Conservation (phyloP, 306 rosid species). For the Senna tora region DNA sequence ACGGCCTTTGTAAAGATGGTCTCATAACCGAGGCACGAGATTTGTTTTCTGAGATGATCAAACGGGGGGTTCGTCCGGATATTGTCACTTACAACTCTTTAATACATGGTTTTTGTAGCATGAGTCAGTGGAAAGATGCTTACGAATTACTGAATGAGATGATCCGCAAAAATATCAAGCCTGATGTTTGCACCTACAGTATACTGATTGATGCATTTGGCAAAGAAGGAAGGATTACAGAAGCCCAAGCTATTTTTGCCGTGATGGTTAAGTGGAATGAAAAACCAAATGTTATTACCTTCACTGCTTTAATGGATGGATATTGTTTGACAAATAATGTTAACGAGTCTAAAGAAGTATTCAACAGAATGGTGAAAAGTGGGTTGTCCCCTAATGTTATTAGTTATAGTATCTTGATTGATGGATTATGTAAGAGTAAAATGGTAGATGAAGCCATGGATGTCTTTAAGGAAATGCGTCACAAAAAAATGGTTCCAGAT, state of each 20-base stretch:
- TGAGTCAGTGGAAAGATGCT: neutral
- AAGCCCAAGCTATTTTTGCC: neutral
- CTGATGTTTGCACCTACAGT: neutral
- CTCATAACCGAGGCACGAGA: neutral
- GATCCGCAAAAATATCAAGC: neutral
- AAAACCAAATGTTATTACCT: neutral
- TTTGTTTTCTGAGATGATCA: slow-evolving; percentile 10
- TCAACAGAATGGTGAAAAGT: neutral
- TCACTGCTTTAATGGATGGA: neutral
- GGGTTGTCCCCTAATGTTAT: neutral
- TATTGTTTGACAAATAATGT: neutral
- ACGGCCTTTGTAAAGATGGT: slow-evolving; percentile 30
- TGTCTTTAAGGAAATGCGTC: neutral
- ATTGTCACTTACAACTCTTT: slow-evolving; percentile 4
- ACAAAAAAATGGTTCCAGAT: neutral
- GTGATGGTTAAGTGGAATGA: neutral
- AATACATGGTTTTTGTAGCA: slow-evolving; percentile 9
- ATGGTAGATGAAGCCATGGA: neutral
- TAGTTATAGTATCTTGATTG: neutral
- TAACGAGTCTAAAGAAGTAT: neutral
- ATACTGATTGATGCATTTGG: neutral
- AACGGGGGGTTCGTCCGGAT: slow-evolving; percentile 1
- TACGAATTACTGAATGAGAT: neutral
- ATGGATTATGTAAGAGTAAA: neutral
- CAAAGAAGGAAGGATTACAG: neutral